These are phyloP conservation scores for Globisporangium ultimum DNA, from an alignment of 352 stramenopile genomes.

Conservation along the genomic window DNA sequence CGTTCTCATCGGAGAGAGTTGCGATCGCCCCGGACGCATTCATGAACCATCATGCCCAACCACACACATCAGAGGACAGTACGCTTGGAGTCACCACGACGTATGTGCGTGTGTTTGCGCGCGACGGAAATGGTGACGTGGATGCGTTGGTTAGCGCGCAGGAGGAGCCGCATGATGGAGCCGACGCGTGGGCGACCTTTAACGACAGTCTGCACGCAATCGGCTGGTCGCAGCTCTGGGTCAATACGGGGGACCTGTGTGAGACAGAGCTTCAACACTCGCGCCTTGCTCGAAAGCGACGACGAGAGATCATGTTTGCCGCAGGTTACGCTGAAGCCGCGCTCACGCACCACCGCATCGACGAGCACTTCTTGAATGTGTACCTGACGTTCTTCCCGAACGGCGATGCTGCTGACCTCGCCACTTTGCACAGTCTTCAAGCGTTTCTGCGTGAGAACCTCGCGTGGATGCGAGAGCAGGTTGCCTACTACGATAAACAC, in stretches of 20 bases:
- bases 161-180: not conserved
- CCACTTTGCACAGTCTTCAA: slow-evolving; percentile 23
- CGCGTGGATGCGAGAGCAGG: slow-evolving; percentile 40
- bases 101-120: slow-evolving; percentile 11
- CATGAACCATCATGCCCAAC: not conserved
- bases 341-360: slow-evolving; percentile 61
- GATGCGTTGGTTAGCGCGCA: slow-evolving; percentile 5
- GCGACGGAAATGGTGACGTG: not conserved
- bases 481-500: slow-evolving; percentile 17
- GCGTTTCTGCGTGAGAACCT: slow-evolving; percentile 43
- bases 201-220: slow-evolving; percentile 47
- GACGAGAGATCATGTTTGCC: slow-evolving; percentile 41
- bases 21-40: not conserved
- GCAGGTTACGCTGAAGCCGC: slow-evolving; percentile 55
- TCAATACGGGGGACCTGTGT: slow-evolving; percentile 29
- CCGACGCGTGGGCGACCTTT: slow-evolving; percentile 40
- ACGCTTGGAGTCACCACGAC: not conserved
- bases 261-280: slow-evolving; percentile 19
- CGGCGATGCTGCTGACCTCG: slow-evolving; percentile 24
- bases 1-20: not conserved
- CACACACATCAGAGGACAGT: not conserved
- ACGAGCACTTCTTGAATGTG: slow-evolving; percentile 60
- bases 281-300: slow-evolving; percentile 6
- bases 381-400: slow-evolving; percentile 45
- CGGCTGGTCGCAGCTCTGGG: slow-evolving; percentile 56